Evolutionary conservation across 2,329 filamentous ascomycete genomes (phyloP), one percentile per base, ranked within the genome.

Genomic region (Rachicladosporium sp.): DNA sequence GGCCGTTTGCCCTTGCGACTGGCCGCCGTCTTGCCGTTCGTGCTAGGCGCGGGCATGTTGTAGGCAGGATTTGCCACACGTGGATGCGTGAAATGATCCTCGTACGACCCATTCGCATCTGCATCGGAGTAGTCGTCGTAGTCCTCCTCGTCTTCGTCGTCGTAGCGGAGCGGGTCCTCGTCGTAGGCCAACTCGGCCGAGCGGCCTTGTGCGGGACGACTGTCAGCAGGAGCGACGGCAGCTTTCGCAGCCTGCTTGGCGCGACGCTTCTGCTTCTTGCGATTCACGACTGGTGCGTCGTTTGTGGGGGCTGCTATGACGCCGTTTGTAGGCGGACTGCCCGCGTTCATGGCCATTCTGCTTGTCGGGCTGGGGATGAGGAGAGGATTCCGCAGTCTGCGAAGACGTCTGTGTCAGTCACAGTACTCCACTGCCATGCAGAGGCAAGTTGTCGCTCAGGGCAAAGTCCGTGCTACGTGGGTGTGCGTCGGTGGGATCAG

Each of bases 211-310:
- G 33, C 15, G 19, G 34, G 32, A 27, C 23, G 23, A 27, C 3
- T 8, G 23, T 27, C 23, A 21, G 29, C 19, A 31, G 46, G 40
- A 29, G 43, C 40, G 23, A 40, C 35, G 31, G 42, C 43, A 36
- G 43, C 37, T 9, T 45, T 31, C 44, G 84, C 82, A 29, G 82
- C 82, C 63, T 76, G 70, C 61, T 95, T 95, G 57, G 84, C 81
- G 49, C 88, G 76, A 50, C 88, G 78, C 70, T 94, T 95, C 62
- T 91, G 83, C 69, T 95, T 96, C 71, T 95, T 95, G 57, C 84
- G 78, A 64, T 94, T 95, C 37, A 88, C 80, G 6, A 69, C 56
- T 8, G 40, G 37, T 4, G 45, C 31, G 10, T 38, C 46, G 29
- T 46, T 48, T 11, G 61, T 44, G 33, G 57, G 50, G 37, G 46